A percentile compares a stretch with the other conserved stretches of the same genome.
phyloP scores from a whole-genome alignment of 768 basidiomycete genomes.

The Termitomyces eurrhizus region DNA sequence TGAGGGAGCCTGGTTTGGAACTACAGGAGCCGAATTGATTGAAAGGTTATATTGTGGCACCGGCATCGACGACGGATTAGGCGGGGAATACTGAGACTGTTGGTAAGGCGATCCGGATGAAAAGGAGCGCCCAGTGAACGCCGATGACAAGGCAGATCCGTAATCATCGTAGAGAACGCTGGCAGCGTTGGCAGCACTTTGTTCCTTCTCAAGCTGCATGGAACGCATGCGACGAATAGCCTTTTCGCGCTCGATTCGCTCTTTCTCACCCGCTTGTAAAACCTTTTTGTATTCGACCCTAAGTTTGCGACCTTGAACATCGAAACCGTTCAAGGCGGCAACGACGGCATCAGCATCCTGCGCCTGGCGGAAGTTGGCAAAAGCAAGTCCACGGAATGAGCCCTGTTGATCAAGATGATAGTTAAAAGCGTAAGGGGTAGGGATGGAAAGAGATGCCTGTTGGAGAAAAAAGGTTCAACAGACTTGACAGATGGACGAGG shows the following conservation, averaged over 20 bases:
- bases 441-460: constrained; percentile 87
- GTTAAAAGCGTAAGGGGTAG: constrained; percentile 98
- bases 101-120: constrained; percentile 61
- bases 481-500: background rate
- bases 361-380: constrained; percentile 94
- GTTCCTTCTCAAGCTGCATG: constrained; percentile 91
- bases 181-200: constrained; percentile 31
- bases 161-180: constrained; percentile 71
- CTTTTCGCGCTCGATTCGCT: constrained; percentile 97
- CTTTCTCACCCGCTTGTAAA: constrained; percentile 98
- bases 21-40: constrained; percentile 47
- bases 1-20: constrained; percentile 49
- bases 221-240: constrained; percentile 97
- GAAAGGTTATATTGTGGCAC: constrained; percentile 39
- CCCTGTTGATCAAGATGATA: constrained; percentile 97
- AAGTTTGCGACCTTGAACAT: constrained; percentile 93
- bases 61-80: constrained; percentile 45
- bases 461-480: constrained; percentile 10
- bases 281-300: constrained; percentile 99
- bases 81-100: constrained; percentile 64
- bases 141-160: constrained; percentile 53
- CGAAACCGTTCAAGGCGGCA: constrained; percentile 92
- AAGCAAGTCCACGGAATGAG: constrained; percentile 94
- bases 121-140: constrained; percentile 74
- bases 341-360: constrained; percentile 94